Base-by-base conservation (phyloP, 768 basidiomycete species). In the Kwoniella newhampshirensis region DNA sequence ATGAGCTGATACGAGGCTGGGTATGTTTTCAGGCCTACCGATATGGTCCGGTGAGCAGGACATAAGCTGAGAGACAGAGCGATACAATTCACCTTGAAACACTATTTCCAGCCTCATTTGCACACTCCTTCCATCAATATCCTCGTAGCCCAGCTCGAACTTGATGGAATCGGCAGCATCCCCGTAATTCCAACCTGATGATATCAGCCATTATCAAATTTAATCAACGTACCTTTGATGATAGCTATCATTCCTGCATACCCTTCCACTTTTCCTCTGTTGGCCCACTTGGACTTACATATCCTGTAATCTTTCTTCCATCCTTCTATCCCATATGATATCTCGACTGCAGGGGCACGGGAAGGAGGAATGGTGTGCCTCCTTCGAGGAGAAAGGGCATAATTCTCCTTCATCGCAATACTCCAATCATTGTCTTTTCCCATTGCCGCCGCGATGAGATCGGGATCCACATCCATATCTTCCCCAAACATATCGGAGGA, bases 181-280 rank as follows among this genome's bases (percentile, higher is more conserved):
- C 28, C 51, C 59, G 8, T 5, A 40, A n/a, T 30, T 32, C 30
- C 64, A 27, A n/a, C 32, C 60, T 63, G 18, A 9, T 7, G 13
- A 18, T 11, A 21, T 45, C 12, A 15, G 11, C 21, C 17, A 15
- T 20, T 9, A 32, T 15, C 26, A 26, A 9, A 32, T 2, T 21
- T n/a, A n/a, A 37, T 12, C 17, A 21, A 48, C 63, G 54, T 25
- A 64, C 67, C 37, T 20, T 36, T 28, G 0, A 68, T 45, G 3
- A 26, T 51, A 12, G 50, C 63, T 20, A 48, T 21, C 60, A 68
- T 62, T n/a, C 67, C 67, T 3, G 50, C 67, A 46, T 64, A 68
- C 4, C 67, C 67, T 32, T 65, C 57, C 17, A 68, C 39, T 13
- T 41, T 37, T 26, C 59, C 59, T 20, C 26, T 12, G 26, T 40